Percentiles rank a stretch among this genome's conserved stretches.
phyloP scores from a whole-genome alignment of 2,329 filamentous ascomycete genomes.

The Colletotrichum sp. region DNA sequence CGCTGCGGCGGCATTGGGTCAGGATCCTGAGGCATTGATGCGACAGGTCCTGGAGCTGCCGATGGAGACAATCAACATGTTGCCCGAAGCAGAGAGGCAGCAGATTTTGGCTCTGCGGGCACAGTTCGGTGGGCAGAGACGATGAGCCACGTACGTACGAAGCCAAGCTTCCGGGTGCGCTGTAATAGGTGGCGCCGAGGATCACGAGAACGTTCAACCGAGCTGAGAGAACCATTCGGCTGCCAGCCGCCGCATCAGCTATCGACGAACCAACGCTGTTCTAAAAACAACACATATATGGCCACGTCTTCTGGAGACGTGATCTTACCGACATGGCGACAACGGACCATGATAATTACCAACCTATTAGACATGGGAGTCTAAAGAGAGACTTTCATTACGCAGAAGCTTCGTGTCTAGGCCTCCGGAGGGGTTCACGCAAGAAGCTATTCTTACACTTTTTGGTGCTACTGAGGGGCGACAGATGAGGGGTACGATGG shows the following conservation, averaged over 20 bases:
- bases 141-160: constrained; percentile 9
- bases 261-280: neutral
- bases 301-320: neutral
- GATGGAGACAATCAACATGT: constrained; percentile 77
- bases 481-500: neutral
- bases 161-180: neutral
- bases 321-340: neutral
- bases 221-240: neutral
- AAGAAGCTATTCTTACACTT: constrained; percentile 2
- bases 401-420: neutral
- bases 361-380: neutral
- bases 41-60: constrained; percentile 82
- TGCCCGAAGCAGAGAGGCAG: constrained; percentile 75
- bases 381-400: neutral
- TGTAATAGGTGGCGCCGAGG: neutral
- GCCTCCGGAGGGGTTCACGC: neutral
- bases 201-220: neutral
- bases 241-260: neutral
- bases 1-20: constrained; percentile 40
- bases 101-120: constrained; percentile 82
- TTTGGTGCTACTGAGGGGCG: neutral
- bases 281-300: neutral
- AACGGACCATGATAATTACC: neutral
- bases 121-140: constrained; percentile 55
- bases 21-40: constrained; percentile 75